These are phyloP conservation scores for Sextonia rubra DNA, from an alignment of 164 flowering plant species.

Conservation along the genomic window DNA sequence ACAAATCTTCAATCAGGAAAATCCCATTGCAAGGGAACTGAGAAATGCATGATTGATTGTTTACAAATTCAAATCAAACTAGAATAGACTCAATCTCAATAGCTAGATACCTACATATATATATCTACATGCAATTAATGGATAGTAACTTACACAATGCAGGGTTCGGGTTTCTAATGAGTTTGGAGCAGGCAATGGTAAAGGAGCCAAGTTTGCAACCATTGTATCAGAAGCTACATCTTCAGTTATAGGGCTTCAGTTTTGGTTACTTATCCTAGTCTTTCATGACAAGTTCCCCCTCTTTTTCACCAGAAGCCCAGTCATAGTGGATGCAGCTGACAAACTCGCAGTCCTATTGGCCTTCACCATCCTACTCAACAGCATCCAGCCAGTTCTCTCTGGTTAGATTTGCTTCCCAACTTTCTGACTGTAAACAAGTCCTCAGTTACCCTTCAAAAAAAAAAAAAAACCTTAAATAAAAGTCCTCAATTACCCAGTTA, in stretches of 20 bases:
- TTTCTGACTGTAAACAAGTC: background rate
- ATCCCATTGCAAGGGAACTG: background rate
- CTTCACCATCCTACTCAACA: constrained; percentile 52
- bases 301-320: constrained; percentile 41
- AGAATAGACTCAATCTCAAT: background rate
- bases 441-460: background rate
- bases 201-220: constrained; percentile 55
- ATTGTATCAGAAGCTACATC: constrained; percentile 38
- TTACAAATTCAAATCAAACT: too few species aligned
- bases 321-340: constrained; percentile 30
- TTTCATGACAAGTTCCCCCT: constrained; percentile 33
- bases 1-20: too few species aligned
- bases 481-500: too few species aligned
- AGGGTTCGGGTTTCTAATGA: constrained; percentile 73
- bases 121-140: too few species aligned
- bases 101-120: background rate
- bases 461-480: too few species aligned
- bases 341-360: constrained; percentile 39
- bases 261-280: constrained; percentile 29
- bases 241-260: constrained; percentile 38
- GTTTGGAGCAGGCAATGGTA: constrained; percentile 61
- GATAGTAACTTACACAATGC: background rate
- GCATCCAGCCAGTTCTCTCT: constrained; percentile 63
- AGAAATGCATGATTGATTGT: background rate
- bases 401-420: constrained; percentile 22